These are phyloP conservation scores for Scedosporium boydii DNA, from an alignment of 2,329 filamentous ascomycete genomes.

Conservation along the genomic window DNA sequence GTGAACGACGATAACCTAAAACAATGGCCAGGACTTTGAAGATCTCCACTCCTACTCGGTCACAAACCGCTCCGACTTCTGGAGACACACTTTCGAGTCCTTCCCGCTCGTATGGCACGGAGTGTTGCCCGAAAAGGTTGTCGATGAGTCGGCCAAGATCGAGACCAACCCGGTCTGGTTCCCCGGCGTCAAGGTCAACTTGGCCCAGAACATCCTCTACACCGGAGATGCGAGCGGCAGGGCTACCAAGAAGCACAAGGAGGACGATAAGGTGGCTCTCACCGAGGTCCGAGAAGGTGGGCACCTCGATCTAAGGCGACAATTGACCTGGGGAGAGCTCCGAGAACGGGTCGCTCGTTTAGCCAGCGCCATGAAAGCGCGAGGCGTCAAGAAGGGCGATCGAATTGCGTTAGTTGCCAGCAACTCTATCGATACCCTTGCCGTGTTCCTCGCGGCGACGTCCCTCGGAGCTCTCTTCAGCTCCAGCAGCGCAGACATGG, in stretches of 20 bases:
- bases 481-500: slow-evolving; percentile 75
- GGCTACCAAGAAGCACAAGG: slow-evolving; percentile 51
- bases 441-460: slow-evolving; percentile 59
- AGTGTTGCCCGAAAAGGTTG: slow-evolving; percentile 38
- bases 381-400: slow-evolving; percentile 62
- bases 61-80: slow-evolving; percentile 53
- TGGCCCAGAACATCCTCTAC: slow-evolving; percentile 72
- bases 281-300: slow-evolving; percentile 63
- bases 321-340: slow-evolving; percentile 60
- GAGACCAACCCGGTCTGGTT: slow-evolving; percentile 71
- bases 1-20: not conserved
- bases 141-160: slow-evolving; percentile 63
- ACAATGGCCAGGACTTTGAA: slow-evolving; percentile 44
- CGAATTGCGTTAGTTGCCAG: slow-evolving; percentile 65
- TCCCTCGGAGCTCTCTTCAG: slow-evolving; percentile 69
- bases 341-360: slow-evolving; percentile 48
- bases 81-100: slow-evolving; percentile 51
- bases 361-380: slow-evolving; percentile 55
- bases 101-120: slow-evolving; percentile 56
- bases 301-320: slow-evolving; percentile 33
- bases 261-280: slow-evolving; percentile 59
- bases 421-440: slow-evolving; percentile 65
- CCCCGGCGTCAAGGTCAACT: slow-evolving; percentile 62
- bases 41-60: slow-evolving; percentile 65
- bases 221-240: slow-evolving; percentile 29